phyloP scores from a whole-genome alignment of 345 rosid genomes.

The Murraya paniculata region DNA sequence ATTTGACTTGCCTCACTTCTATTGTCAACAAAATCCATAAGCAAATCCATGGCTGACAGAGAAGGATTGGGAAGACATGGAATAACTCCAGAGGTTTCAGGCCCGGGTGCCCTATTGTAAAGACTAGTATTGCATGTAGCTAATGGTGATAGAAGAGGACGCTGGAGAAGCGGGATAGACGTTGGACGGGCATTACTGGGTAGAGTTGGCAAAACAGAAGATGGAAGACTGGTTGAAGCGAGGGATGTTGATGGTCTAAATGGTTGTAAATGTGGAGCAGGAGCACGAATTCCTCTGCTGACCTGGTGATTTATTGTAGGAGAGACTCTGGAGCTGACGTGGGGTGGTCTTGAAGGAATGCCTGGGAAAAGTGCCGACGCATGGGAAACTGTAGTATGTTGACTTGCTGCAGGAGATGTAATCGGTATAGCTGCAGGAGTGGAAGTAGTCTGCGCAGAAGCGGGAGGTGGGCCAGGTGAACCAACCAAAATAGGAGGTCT shows the following conservation, averaged over 20 bases:
- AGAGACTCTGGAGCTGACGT: slow-evolving; percentile 27
- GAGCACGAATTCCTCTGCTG: slow-evolving; percentile 42
- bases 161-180: slow-evolving; percentile 12
- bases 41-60: slow-evolving; percentile 19
- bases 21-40: slow-evolving; percentile 15
- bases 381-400: slow-evolving; percentile 20
- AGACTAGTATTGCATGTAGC: slow-evolving; percentile 16
- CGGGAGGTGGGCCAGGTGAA: slow-evolving; percentile 15
- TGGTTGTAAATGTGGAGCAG: slow-evolving; percentile 53
- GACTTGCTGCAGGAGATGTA: slow-evolving; percentile 10
- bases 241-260: slow-evolving; percentile 35
- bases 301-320: slow-evolving; percentile 30
- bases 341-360: slow-evolving; percentile 30
- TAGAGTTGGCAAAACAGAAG: slow-evolving; percentile 19
- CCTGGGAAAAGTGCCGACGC: slow-evolving; percentile 16
- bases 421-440: slow-evolving; percentile 1
- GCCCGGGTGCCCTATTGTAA: neutral
- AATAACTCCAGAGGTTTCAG: slow-evolving; percentile 9
- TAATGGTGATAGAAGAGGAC: slow-evolving; percentile 13
- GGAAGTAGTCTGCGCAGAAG: slow-evolving; percentile 1
- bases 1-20: slow-evolving; percentile 9
- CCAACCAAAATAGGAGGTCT: slow-evolving; percentile 23
- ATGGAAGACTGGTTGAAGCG: slow-evolving; percentile 11
- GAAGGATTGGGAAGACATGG: slow-evolving; percentile 16
- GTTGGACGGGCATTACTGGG: slow-evolving; percentile 9